Conservation (phyloP, 306 rosid genomes). For the Vigna radiata region DNA sequence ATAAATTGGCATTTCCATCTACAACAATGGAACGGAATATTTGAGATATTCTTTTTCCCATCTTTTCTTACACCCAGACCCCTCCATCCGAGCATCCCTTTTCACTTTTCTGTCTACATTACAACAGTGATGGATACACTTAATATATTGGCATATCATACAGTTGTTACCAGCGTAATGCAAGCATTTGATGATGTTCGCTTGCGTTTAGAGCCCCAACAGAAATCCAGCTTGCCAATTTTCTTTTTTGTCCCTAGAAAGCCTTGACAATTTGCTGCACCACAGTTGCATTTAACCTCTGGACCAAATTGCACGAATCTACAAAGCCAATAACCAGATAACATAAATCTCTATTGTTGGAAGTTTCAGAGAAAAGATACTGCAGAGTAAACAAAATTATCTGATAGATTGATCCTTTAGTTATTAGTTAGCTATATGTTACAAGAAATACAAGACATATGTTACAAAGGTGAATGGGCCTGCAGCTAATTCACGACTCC, state of each 20-base stretch:
- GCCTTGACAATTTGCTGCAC: constrained; percentile 83
- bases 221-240: constrained; percentile 55
- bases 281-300: constrained; percentile 83
- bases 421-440: neutral
- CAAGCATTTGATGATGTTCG: constrained; percentile 61
- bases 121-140: constrained; percentile 31
- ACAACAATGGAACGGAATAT: constrained; percentile 19
- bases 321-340: constrained; percentile 30
- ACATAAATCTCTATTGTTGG: neutral
- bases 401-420: neutral
- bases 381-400: neutral
- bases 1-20: constrained; percentile 20
- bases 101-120: constrained; percentile 33
- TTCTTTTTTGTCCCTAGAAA: constrained; percentile 85
- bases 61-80: constrained; percentile 7
- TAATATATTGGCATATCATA: constrained; percentile 44
- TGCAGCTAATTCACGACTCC: neutral
- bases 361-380: neutral
- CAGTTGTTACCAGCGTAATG: constrained; percentile 43
- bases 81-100: neutral
- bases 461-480: neutral
- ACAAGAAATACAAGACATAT: neutral
- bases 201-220: constrained; percentile 89
- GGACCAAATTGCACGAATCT: constrained; percentile 97
- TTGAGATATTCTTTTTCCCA: constrained; percentile 22